Evolutionary conservation across 805 yeast genomes (phyloP), one percentile per base, ranked within the genome.

Genomic region (Metschnikowia reukaufii): DNA sequence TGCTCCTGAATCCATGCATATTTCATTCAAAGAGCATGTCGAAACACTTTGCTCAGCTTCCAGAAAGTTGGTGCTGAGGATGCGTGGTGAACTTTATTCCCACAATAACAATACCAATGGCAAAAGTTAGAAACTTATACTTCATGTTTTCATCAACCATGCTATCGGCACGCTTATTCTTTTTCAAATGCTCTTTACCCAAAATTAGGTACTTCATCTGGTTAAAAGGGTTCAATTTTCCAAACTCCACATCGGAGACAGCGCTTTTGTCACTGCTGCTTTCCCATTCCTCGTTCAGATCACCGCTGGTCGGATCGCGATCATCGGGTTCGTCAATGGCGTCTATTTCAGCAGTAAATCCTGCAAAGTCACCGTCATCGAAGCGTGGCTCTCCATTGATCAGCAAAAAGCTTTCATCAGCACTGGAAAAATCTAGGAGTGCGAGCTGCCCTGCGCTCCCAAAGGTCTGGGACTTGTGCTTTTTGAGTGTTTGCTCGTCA

Each of bases 51-150:
- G 9, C n/a, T 36, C 27, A 43, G 12, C 30, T 32, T n/a, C 44
- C 39, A 17, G 39, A 30, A 25, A 42, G 43, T 16, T 49, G 52
- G 9, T 37, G 52, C 12, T 47, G 57, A 10, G 54, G 62, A 36
- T 49, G 53, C n/a, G 58, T 57, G 25, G 74, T 66, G 47, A 71
- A 67, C 45, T 65, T 63, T 33, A 71, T 55, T 0, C 74, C 76
- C 34, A 73, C 57, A 33, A 73, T 65, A 48, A 68, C 59, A 4
- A 73, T 72, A 16, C 76, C 77, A 33, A 73, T 56, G 8, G 74
- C 72, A 30, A 73, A 64, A 37, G 73, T 67, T 36, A 73, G 60
- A 45, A 73, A 73, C 55, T 70, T 73, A 51, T 68, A 69, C 57
- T 67, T 70, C 48, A 73, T 59, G 31, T 62, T 58, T 51, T 73